Evolutionary conservation across 2,329 filamentous ascomycete genomes (phyloP), one percentile per base, ranked within the genome.

Genomic region (Ophiostoma sp.): DNA sequence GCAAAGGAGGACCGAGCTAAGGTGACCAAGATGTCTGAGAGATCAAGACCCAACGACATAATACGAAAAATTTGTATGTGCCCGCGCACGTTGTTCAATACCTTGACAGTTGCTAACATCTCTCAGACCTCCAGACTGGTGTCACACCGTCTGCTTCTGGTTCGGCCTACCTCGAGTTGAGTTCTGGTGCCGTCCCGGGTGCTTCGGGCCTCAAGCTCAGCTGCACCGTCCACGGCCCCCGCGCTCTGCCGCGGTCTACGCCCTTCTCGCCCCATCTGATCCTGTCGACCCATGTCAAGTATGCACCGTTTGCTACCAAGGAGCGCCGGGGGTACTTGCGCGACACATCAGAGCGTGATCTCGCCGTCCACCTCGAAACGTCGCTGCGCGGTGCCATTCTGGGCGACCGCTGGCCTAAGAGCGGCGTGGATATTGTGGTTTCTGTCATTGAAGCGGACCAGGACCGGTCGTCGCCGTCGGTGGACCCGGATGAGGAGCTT

Each of bases 401-500:
- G 79, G 94, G 94, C 17, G 95, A 98, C 80, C 87, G 95, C 73
- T 99, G 95, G 93, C 96, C 96, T n/a, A 99, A 99, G 85, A 97
- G 94, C 81, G 95, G 94, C 61, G 91, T 97, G n/a, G 96, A 99
- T 80, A 91, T 99, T 55, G 91, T 97, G 22, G 90, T 99, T 68
- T 98, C 94, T 0, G 90, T 99, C 68, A 86, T 99, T 22, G 96
- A 99, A 83, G 95, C 94, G 2, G 96, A 98, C 79, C 93, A 98
- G 80, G 92, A 95, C 82, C 87, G 80, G 80, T 88, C 82, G 80
- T 81, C 82, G 64, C 83, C 82, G 2, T 80, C 84, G 39, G 83
- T 83, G 31, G 82, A 84, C 77, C 69, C 72, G 12, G 85, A 84
- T 9, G 87, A 90, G 74, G 90, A 90, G 75, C 89, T 92, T 17